phyloP scores from a whole-genome alignment of 2,329 filamentous ascomycete genomes.

The Trichoderma simmonsii region DNA sequence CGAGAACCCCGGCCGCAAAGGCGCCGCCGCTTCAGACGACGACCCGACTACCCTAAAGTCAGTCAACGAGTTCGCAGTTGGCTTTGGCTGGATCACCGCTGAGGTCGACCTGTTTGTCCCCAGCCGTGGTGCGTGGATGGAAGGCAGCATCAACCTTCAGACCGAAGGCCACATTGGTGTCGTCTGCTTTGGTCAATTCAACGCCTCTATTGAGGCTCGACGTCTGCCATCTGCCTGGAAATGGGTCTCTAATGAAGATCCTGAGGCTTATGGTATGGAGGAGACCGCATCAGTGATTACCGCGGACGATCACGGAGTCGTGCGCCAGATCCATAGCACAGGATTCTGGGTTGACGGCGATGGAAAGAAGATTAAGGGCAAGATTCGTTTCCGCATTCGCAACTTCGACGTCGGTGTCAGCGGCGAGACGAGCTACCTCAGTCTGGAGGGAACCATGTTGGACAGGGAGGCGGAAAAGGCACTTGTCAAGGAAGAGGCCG shows the following conservation, averaged over 20 bases:
- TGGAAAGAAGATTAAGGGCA: conserved; percentile 67
- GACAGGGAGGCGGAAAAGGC: conserved; percentile 62
- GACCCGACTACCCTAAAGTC: conserved; percentile 48
- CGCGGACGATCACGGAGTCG: conserved; percentile 51
- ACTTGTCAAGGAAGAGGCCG: conserved; percentile 46
- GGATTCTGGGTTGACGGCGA: conserved; percentile 74
- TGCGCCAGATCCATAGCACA: conserved; percentile 51
- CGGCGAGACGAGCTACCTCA: conserved; percentile 74
- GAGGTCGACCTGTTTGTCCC: conserved; percentile 84
- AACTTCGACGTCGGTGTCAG: conserved; percentile 80
- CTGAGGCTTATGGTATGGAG: conserved; percentile 41
- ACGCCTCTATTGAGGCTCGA: conserved; percentile 76
- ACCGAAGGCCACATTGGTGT: conserved; percentile 87
- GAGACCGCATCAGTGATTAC: conserved; percentile 41
- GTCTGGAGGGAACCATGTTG: conserved; percentile 85
- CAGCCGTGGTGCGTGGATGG: conserved; percentile 66
- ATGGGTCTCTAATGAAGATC: conserved; percentile 62
- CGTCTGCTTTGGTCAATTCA: conserved; percentile 88
- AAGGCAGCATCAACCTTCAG: conserved; percentile 80
- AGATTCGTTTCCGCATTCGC: conserved; percentile 72
- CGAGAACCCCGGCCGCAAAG: conserved; percentile 51
- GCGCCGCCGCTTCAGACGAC: conserved; percentile 47
- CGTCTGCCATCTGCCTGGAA: conserved; percentile 75
- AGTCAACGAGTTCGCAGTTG: conserved; percentile 79
- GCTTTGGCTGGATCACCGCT: conserved; percentile 83